These are phyloP conservation scores for Groenewaldozyma sp. DNA, from an alignment of 1,139 yeast genomes.

Conservation along the genomic window DNA sequence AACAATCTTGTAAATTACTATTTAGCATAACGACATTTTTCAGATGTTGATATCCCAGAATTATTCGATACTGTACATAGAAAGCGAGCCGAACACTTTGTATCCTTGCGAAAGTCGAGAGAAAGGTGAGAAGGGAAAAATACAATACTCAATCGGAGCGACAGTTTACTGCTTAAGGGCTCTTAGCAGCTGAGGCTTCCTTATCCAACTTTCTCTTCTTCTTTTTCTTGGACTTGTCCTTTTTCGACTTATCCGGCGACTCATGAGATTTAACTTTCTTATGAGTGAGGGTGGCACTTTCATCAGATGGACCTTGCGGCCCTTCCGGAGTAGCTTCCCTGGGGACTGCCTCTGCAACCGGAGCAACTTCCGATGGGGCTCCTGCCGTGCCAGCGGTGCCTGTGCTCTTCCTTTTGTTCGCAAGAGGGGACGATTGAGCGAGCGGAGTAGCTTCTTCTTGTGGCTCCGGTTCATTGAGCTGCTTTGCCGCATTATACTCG, in stretches of 20 bases:
- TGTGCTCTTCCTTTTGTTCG: too few relatives aligned
- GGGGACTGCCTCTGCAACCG: too few relatives aligned
- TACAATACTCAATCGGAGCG: not conserved
- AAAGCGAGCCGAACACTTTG: too few relatives aligned
- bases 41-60: too few relatives aligned
- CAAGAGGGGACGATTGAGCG: constrained; percentile 25
- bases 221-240: constrained; percentile 10
- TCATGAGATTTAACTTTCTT: constrained; percentile 3
- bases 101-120: too few relatives aligned
- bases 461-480: constrained; percentile 40
- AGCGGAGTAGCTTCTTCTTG: constrained; percentile 26
- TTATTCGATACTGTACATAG: too few relatives aligned
- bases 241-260: constrained; percentile 1
- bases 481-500: constrained; percentile 51
- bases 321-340: not conserved
- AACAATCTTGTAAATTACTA: too few relatives aligned
- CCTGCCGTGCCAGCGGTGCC: constrained; percentile 6
- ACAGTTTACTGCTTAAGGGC: not conserved
- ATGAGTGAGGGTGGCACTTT: constrained; percentile 6
- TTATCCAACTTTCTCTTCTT: constrained; percentile 18
- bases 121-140: not conserved
- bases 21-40: too few relatives aligned
- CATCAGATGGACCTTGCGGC: too few relatives aligned
- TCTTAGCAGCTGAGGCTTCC: constrained; percentile 7
- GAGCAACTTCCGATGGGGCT: not conserved